A percentile compares a stretch with the other conserved stretches of the same genome.
These are phyloP conservation scores for Lagenidium giganteum DNA, from an alignment of 352 stramenopile species.

Conservation along the genomic window DNA sequence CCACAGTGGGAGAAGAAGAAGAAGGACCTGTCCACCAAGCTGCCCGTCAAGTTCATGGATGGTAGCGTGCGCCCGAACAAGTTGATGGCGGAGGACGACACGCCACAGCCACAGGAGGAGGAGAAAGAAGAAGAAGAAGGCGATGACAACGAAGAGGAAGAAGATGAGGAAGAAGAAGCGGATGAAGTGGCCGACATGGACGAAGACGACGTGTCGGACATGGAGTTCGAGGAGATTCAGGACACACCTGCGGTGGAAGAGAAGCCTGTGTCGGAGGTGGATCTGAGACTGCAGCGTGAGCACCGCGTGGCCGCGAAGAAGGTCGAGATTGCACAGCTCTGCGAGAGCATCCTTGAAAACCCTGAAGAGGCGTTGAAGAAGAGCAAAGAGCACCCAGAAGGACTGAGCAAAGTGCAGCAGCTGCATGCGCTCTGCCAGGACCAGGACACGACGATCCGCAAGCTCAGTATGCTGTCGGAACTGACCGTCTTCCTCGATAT, in stretches of 20 bases:
- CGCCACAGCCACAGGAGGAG: constrained; percentile 16
- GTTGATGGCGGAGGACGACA: constrained; percentile 39
- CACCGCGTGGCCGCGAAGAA: constrained; percentile 78
- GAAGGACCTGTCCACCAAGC: constrained; percentile 58
- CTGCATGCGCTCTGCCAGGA: constrained; percentile 67
- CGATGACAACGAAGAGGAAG: constrained; percentile 18
- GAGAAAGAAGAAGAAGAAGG: constrained; percentile 18
- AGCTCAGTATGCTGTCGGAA: constrained; percentile 90
- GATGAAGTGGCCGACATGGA: constrained; percentile 32
- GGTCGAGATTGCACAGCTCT: constrained; percentile 84
- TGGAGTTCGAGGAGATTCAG: constrained; percentile 79
- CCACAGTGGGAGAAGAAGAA: constrained; percentile 52
- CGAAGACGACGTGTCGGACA: constrained; percentile 65
- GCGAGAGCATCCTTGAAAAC: constrained; percentile 84
- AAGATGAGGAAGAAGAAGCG: constrained; percentile 27
- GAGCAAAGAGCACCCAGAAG: constrained; percentile 76
- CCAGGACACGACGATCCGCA: constrained; percentile 67
- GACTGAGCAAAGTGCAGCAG: constrained; percentile 78
- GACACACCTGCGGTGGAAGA: constrained; percentile 10
- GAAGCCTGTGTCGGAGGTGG: constrained; percentile 31
- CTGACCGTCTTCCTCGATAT: constrained; percentile 96
- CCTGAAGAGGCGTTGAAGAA: constrained; percentile 86
- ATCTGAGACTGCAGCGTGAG: constrained; percentile 63
- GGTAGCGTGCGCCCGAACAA: constrained; percentile 76
- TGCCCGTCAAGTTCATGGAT: constrained; percentile 86